Percentiles rank a stretch among this genome's conserved stretches.
Conservation (phyloP, 257 asterid genomes). For the Solanum pinnatisectum region DNA sequence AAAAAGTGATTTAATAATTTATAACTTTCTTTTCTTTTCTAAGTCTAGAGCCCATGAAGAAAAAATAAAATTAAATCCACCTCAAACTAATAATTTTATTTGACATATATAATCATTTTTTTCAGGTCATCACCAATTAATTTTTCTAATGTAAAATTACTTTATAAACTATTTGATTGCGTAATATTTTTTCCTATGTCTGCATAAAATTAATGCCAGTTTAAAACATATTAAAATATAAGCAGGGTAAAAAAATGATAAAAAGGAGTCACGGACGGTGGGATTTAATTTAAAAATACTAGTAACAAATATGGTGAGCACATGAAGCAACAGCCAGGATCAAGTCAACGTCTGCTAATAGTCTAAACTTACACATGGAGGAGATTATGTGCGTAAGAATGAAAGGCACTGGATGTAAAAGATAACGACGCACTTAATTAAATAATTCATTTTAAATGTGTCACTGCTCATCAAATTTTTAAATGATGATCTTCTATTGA, state of each 20-base stretch:
- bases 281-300: not conserved
- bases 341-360: not conserved
- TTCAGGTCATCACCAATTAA: not conserved
- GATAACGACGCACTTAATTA: not conserved
- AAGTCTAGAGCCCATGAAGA: not conserved
- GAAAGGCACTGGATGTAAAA: not conserved
- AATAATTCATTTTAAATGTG: not conserved
- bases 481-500: not conserved
- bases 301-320: not conserved
- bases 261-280: not conserved
- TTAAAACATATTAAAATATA: not conserved
- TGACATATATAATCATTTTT: not conserved
- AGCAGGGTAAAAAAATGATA: not conserved
- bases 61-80: not conserved
- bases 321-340: not conserved
- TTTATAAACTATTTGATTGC: not conserved
- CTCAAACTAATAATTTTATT: not conserved
- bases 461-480: not conserved
- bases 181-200: not conserved
- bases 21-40: not conserved
- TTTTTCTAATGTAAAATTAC: not conserved
- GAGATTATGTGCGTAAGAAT: not conserved
- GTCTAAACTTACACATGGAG: not conserved
- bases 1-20: not conserved
- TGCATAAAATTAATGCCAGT: not conserved